Conservation (phyloP, 78 protist genomes). For the Chrysochromulina tobinii region DNA sequence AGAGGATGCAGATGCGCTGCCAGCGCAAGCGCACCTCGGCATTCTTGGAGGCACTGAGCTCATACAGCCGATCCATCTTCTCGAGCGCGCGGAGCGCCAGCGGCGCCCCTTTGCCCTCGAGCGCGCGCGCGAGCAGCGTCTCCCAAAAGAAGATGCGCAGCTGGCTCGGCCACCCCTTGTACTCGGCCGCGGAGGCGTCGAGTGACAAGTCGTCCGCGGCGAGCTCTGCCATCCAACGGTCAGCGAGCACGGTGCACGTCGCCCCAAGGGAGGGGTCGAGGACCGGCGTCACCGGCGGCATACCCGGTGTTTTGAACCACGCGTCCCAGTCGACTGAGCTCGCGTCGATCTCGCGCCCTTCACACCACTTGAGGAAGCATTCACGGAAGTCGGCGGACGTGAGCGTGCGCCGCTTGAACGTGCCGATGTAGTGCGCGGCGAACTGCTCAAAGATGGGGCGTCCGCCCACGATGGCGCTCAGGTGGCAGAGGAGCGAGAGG, state of each 20-base stretch:
- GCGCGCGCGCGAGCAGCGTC: background rate
- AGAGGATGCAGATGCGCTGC: background rate
- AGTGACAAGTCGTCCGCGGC: background rate
- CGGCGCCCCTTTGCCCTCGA: background rate
- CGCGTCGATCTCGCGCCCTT: background rate
- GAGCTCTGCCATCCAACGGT: background rate
- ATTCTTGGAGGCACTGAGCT: background rate
- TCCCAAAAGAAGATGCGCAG: background rate
- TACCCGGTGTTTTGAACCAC: conserved; percentile 28
- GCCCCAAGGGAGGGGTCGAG: background rate
- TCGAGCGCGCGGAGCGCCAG: background rate
- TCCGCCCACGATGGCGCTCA: conserved; percentile 1
- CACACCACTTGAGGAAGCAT: background rate
- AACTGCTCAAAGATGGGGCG: background rate
- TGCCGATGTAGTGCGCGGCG: background rate
- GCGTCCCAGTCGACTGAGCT: conserved; percentile 21
- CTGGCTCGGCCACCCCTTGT: background rate
- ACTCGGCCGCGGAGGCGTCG: background rate
- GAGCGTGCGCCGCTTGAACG: background rate
- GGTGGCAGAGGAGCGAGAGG: background rate
- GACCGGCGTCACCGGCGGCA: conserved; percentile 13
- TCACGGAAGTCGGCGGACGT: background rate
- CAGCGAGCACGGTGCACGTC: background rate
- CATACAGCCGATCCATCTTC: background rate
- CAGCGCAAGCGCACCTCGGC: background rate